Conservation (phyloP, 73 alveolate species). For the Paramecium tetraurelia region DNA sequence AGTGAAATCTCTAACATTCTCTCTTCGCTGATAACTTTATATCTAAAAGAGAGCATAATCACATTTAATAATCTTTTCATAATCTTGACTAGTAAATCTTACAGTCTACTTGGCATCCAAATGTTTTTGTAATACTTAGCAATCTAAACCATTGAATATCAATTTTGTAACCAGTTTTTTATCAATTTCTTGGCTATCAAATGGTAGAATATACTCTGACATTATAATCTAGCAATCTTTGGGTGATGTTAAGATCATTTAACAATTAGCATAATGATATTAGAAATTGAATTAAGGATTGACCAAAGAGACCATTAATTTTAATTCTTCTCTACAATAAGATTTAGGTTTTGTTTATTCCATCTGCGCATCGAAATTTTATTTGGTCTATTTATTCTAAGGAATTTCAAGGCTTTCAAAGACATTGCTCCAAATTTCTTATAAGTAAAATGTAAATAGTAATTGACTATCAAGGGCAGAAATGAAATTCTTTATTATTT, state of each 20-base stretch:
- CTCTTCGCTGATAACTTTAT: background rate
- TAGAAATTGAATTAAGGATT: constrained; percentile 37
- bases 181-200: constrained; percentile 17
- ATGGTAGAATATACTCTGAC: constrained; percentile 33
- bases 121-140: background rate
- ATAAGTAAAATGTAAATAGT: constrained; percentile 7
- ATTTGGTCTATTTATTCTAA: background rate
- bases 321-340: constrained; percentile 23
- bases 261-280: constrained; percentile 7
- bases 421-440: background rate
- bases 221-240: constrained; percentile 34
- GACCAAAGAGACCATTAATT: constrained; percentile 3
- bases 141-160: constrained; percentile 30
- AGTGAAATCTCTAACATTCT: background rate
- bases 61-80: background rate
- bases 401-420: constrained; percentile 19
- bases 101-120: background rate
- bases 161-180: background rate
- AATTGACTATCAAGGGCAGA: background rate
- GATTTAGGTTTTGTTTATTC: background rate
- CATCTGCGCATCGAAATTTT: background rate
- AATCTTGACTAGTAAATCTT: background rate
- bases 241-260: constrained; percentile 31
- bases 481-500: constrained; percentile 9
- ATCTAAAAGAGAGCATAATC: constrained; percentile 38